Evolutionary conservation across 805 yeast genomes (phyloP).

Genomic region (Kazachstania bromeliacearum): DNA sequence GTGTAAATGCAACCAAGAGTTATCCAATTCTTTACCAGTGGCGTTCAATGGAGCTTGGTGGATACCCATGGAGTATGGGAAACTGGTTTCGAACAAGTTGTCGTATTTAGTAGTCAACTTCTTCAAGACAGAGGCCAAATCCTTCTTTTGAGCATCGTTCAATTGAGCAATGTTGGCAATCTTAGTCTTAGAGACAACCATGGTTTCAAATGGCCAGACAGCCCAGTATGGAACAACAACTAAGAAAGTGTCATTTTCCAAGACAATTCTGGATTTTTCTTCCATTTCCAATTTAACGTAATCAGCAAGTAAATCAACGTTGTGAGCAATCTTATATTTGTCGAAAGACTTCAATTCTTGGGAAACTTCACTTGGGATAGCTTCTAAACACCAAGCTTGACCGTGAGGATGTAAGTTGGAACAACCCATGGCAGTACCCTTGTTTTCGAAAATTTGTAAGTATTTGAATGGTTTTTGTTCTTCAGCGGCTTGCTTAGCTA

Average conservation of each 20-base stretch:
- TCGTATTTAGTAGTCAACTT: constrained; percentile 56
- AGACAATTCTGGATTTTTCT: constrained; percentile 44
- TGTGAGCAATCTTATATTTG: constrained; percentile 36
- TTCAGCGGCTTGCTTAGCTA: constrained; percentile 32
- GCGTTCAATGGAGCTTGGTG: constrained; percentile 61
- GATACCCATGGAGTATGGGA: constrained; percentile 76
- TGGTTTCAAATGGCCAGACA: constrained; percentile 70
- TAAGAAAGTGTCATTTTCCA: constrained; percentile 51
- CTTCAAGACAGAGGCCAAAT: constrained; percentile 47
- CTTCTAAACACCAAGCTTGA: constrained; percentile 67
- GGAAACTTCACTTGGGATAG: constrained; percentile 57
- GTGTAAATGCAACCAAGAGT: constrained; percentile 61
- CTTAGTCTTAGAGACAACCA: constrained; percentile 50
- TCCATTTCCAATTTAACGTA: constrained; percentile 48
- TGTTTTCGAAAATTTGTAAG: constrained; percentile 67
- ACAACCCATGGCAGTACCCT: constrained; percentile 75
- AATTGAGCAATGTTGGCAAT: constrained; percentile 42
- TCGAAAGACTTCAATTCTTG: constrained; percentile 45
- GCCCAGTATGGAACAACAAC: constrained; percentile 79
- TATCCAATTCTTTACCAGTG: constrained; percentile 33
- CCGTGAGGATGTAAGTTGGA: constrained; percentile 80
- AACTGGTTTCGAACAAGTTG: constrained; percentile 56
- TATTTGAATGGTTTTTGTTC: constrained; percentile 42
- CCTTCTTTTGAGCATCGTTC: constrained; percentile 37
- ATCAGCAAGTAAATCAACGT: constrained; percentile 49